Evolutionary conservation across 2,329 filamentous ascomycete species (phyloP).

Genomic region (Aspergillus thermomutatus): DNA sequence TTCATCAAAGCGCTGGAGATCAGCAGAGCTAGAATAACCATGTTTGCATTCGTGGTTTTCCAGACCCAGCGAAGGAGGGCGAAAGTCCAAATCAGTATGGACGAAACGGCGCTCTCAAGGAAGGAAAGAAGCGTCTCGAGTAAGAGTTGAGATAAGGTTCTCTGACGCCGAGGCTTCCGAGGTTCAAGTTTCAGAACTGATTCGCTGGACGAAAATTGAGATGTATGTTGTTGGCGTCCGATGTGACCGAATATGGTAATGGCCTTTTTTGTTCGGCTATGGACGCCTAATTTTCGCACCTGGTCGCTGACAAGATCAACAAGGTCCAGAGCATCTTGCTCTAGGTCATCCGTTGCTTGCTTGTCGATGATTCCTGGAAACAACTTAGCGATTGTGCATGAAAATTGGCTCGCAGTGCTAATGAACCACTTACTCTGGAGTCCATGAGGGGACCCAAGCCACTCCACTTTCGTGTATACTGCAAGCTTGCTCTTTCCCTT

Average conservation of each 20-base stretch:
- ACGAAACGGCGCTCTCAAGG: slow-evolving; percentile 69
- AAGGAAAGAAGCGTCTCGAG: slow-evolving; percentile 71
- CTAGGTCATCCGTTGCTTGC: slow-evolving; percentile 68
- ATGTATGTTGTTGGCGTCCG: slow-evolving; percentile 41
- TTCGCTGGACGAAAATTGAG: slow-evolving; percentile 36
- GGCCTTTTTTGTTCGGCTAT: slow-evolving; percentile 48
- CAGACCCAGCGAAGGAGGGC: slow-evolving; percentile 63
- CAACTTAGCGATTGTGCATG: slow-evolving; percentile 2
- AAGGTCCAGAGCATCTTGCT: slow-evolving; percentile 47
- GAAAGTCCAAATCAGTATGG: slow-evolving; percentile 73
- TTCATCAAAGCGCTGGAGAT: slow-evolving; percentile 69
- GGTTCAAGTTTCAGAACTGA: slow-evolving; percentile 32
- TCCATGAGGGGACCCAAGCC: slow-evolving; percentile 64
- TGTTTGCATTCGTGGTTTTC: slow-evolving; percentile 68
- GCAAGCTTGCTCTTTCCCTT: slow-evolving; percentile 92
- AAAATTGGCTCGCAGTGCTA: neutral
- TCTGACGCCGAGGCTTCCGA: slow-evolving; percentile 58
- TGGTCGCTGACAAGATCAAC: slow-evolving; percentile 50
- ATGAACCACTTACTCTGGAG: slow-evolving; percentile 38
- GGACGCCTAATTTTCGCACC: slow-evolving; percentile 44
- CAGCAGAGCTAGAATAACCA: slow-evolving; percentile 68
- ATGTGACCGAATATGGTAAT: slow-evolving; percentile 49
- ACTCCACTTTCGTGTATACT: slow-evolving; percentile 83
- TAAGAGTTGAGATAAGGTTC: slow-evolving; percentile 65
- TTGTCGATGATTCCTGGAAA: slow-evolving; percentile 51